These are phyloP conservation scores for Urtica urens DNA, from an alignment of 306 rosid genomes.

Conservation along the genomic window DNA sequence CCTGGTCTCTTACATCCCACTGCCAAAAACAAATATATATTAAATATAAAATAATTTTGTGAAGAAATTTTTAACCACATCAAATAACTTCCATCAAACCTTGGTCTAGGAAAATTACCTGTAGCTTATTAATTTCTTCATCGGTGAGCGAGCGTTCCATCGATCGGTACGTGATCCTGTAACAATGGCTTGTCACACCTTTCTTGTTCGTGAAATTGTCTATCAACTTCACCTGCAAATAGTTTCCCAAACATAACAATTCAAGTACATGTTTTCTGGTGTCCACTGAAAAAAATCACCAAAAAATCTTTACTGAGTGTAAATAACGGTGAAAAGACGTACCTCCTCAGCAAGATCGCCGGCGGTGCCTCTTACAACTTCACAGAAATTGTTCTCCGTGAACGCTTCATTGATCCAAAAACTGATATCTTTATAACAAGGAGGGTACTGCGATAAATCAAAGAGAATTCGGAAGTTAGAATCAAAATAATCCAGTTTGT, in stretches of 20 bases:
- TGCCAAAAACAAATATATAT: slow-evolving; percentile 9
- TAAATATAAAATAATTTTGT: neutral
- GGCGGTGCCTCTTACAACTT: slow-evolving; percentile 82
- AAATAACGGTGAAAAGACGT: slow-evolving; percentile 9
- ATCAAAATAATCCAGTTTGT: too few species aligned
- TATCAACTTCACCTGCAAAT: slow-evolving; percentile 72
- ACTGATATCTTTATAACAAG: slow-evolving; percentile 92
- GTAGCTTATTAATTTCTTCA: slow-evolving; percentile 70
- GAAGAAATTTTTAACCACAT: neutral
- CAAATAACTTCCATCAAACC: neutral
- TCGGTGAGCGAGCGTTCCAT: slow-evolving; percentile 97
- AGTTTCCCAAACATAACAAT: neutral
- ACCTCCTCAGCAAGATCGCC: slow-evolving; percentile 99
- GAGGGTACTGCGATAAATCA: slow-evolving; percentile 83
- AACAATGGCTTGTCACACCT: slow-evolving; percentile 96
- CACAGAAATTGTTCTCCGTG: slow-evolving; percentile 94
- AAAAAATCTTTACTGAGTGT: too few species aligned
- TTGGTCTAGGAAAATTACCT: slow-evolving; percentile 13
- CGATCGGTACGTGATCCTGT: slow-evolving; percentile 83
- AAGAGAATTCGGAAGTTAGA: too few species aligned
- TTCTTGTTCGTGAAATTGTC: slow-evolving; percentile 96
- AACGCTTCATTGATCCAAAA: slow-evolving; percentile 85
- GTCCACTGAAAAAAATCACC: too few species aligned
- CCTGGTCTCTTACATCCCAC: slow-evolving; percentile 31
- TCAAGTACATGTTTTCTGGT: neutral